Conservation (phyloP, 805 yeast genomes). For the Priceomyces carsonii region DNA sequence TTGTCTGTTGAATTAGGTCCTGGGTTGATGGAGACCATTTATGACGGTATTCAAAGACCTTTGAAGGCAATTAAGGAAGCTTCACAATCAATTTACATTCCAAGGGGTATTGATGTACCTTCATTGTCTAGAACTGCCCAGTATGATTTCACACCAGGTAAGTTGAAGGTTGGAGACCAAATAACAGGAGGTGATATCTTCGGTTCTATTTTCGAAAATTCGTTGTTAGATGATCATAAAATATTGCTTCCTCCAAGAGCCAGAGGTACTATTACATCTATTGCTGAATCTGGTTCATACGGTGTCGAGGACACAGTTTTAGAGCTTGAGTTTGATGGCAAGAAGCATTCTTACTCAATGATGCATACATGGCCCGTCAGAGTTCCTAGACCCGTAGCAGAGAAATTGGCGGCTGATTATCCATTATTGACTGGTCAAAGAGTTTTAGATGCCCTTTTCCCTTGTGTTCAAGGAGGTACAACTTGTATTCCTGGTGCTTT, state of each 20-base stretch:
- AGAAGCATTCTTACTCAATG: slow-evolving; percentile 79
- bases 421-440: slow-evolving; percentile 98
- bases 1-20: slow-evolving; percentile 98
- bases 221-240: slow-evolving; percentile 88
- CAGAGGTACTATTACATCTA: slow-evolving; percentile 90
- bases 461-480: slow-evolving; percentile 99
- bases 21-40: slow-evolving; percentile 98
- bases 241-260: slow-evolving; percentile 97
- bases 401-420: slow-evolving; percentile 87
- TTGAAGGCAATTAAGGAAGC: slow-evolving; percentile 85
- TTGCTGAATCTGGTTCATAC: slow-evolving; percentile 90
- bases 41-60: slow-evolving; percentile 99
- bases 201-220: slow-evolving; percentile 92
- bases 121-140: slow-evolving; percentile 80
- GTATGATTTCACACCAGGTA: slow-evolving; percentile 85
- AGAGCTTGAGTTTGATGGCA: slow-evolving; percentile 94
- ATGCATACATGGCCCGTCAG: slow-evolving; percentile 99
- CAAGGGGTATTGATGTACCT: slow-evolving; percentile 98
- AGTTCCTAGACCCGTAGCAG: slow-evolving; percentile 98
- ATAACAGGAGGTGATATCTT: slow-evolving; percentile 97
- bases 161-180: slow-evolving; percentile 89
- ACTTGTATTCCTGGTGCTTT: slow-evolving; percentile 99
- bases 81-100: slow-evolving; percentile 92
- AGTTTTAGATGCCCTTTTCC: slow-evolving; percentile 96
- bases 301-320: slow-evolving; percentile 84